Conservation (phyloP, 1,139 yeast genomes). For the Sugiyamaella xylanicola region DNA sequence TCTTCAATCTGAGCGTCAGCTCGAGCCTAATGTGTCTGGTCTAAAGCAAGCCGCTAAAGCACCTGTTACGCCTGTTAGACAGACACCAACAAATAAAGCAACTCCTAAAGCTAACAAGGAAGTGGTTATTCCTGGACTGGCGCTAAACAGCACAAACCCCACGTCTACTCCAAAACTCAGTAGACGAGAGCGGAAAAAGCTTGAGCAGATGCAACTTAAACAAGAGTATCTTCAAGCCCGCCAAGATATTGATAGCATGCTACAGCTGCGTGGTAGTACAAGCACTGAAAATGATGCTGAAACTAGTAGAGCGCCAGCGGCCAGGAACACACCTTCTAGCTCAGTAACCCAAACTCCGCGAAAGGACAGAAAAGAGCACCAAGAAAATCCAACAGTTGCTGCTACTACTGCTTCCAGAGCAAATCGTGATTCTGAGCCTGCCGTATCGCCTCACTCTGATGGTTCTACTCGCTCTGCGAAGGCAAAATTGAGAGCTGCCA, state of each 20-base stretch:
- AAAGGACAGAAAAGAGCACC: no score
- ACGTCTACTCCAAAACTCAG: constrained; percentile 19
- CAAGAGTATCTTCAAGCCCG: constrained; percentile 25
- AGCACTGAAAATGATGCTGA: constrained; percentile 7
- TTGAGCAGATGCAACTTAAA: constrained; percentile 26
- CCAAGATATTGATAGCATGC: constrained; percentile 7
- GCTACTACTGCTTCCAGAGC: no score
- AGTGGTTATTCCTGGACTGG: constrained; percentile 8
- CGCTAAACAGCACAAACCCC: neutral
- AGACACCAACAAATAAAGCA: neutral
- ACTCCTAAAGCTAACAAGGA: neutral
- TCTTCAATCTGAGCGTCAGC: no score
- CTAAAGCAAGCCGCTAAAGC: neutral
- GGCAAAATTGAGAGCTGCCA: no score
- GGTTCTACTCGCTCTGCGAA: no score
- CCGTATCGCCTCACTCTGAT: neutral
- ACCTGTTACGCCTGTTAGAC: neutral
- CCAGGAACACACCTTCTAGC: no score
- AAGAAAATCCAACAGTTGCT: no score
- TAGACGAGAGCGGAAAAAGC: constrained; percentile 29
- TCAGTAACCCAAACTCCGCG: no score
- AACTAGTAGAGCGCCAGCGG: neutral
- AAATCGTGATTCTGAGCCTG: no score
- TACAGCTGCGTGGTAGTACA: constrained; percentile 10
- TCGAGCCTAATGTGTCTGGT: no score